phyloP scores from a whole-genome alignment of 352 stramenopile species.

The Pythium plurisporium region DNA sequence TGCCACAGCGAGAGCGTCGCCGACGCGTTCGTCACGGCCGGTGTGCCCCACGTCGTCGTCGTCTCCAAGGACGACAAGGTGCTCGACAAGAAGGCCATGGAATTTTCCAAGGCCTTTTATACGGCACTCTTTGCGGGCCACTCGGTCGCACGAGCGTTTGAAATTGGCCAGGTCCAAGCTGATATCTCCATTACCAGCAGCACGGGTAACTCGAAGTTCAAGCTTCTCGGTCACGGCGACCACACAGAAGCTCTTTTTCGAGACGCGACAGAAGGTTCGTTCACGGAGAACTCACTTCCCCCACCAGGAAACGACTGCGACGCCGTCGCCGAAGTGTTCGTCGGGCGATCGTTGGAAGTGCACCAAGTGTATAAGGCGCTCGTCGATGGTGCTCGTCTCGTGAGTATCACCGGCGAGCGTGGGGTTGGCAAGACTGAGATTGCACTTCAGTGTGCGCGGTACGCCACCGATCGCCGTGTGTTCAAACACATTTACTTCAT shows the following conservation, averaged over 20 bases:
- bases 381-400: conserved; percentile 65
- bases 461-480: conserved; percentile 62
- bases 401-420: conserved; percentile 66
- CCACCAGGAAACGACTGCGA: conserved; percentile 67
- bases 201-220: conserved; percentile 59
- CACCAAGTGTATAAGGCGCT: conserved; percentile 76
- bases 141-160: conserved; percentile 73
- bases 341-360: conserved; percentile 75
- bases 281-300: conserved; percentile 57
- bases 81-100: conserved; percentile 83
- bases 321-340: conserved; percentile 65
- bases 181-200: conserved; percentile 54
- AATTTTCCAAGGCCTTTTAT: conserved; percentile 89
- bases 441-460: conserved; percentile 69
- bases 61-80: conserved; percentile 84
- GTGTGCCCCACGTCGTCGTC: conserved; percentile 88
- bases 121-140: conserved; percentile 77
- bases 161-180: conserved; percentile 78
- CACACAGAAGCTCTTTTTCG: conserved; percentile 76
- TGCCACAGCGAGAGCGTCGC: conserved; percentile 87
- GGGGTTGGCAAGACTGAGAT: conserved; percentile 83
- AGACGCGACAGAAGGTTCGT: conserved; percentile 42
- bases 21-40: conserved; percentile 84
- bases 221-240: conserved; percentile 71
- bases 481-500: conserved; percentile 78